Conservation (phyloP, 768 basidiomycete genomes). For the Boletus sp. region DNA sequence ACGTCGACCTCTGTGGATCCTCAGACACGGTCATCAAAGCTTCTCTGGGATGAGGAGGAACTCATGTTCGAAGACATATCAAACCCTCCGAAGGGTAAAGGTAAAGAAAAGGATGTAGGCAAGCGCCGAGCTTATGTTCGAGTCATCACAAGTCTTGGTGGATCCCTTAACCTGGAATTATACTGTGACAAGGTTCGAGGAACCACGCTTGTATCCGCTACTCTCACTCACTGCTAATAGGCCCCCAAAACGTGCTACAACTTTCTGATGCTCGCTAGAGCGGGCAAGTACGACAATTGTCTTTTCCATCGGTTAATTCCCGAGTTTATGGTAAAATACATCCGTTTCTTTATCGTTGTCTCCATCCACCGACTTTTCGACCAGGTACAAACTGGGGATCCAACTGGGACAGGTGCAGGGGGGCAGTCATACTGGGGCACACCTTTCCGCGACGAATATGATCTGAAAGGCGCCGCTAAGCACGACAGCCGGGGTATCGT, state of each 20-base stretch:
- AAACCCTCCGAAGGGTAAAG: slow-evolving; percentile 76
- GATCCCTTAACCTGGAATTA: slow-evolving; percentile 78
- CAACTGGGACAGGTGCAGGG: slow-evolving; percentile 92
- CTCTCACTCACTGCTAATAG: slow-evolving; percentile 37
- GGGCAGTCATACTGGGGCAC: slow-evolving; percentile 94
- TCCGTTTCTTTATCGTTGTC: background rate
- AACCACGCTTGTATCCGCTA: background rate
- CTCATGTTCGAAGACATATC: slow-evolving; percentile 96
- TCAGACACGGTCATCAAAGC: slow-evolving; percentile 60
- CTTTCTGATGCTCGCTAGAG: slow-evolving; percentile 88
- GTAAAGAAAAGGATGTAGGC: slow-evolving; percentile 91
- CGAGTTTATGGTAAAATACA: slow-evolving; percentile 79
- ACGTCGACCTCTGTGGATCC: slow-evolving; percentile 92
- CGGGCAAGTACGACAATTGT: slow-evolving; percentile 87
- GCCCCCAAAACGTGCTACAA: slow-evolving; percentile 99
- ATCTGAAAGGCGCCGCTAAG: slow-evolving; percentile 82
- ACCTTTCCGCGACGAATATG: slow-evolving; percentile 93
- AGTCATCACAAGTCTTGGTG: slow-evolving; percentile 93
- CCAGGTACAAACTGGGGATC: slow-evolving; percentile 97
- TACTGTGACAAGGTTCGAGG: slow-evolving; percentile 78
- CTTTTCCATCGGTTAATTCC: slow-evolving; percentile 93
- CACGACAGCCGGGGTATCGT: slow-evolving; percentile 82
- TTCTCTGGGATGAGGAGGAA: slow-evolving; percentile 99
- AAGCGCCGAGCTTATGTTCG: slow-evolving; percentile 93
- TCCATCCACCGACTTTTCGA: slow-evolving; percentile 1